These are phyloP conservation scores for Solanum dulcamara DNA, from an alignment of 257 asterid genomes.

Conservation along the genomic window DNA sequence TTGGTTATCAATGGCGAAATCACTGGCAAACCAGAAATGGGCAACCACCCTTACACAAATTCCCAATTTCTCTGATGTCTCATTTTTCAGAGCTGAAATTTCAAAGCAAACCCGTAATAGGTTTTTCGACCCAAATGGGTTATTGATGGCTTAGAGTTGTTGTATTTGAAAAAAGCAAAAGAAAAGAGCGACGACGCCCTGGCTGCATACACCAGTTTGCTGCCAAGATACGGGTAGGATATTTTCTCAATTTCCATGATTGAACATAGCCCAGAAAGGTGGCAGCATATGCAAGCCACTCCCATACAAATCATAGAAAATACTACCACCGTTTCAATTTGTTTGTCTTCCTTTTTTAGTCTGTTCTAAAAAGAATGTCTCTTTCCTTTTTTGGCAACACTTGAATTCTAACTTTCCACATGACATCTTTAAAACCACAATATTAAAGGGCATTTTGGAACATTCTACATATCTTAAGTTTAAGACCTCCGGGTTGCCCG, in stretches of 20 bases:
- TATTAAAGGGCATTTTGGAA: background rate
- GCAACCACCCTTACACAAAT: background rate
- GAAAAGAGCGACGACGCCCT: background rate
- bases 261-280: background rate
- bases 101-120: background rate
- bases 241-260: background rate
- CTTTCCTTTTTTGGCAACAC: background rate
- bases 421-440: background rate
- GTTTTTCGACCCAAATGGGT: background rate
- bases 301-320: background rate
- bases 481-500: background rate
- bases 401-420: background rate
- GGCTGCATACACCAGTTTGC: background rate
- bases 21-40: background rate
- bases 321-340: background rate
- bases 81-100: background rate
- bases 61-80: background rate
- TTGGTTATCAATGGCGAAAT: background rate
- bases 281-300: background rate
- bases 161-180: background rate
- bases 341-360: background rate
- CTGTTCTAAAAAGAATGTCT: background rate
- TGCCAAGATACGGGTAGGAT: background rate
- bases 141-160: background rate
- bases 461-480: background rate